Conservation (phyloP, 371 early-diverging fungal genomes). For the Mortierella polycephala region DNA sequence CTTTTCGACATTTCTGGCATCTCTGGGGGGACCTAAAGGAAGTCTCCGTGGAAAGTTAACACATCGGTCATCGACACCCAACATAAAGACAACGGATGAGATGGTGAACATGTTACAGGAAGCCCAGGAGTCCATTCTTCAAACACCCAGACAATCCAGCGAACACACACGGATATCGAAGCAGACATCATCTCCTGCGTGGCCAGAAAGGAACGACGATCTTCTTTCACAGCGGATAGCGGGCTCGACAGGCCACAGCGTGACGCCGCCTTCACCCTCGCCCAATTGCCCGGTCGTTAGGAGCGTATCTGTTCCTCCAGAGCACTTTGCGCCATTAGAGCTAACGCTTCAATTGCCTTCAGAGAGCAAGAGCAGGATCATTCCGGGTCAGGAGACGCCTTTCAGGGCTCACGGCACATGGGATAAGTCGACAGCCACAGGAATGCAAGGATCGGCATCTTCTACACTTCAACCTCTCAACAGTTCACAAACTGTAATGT, state of each 20-base stretch:
- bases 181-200: constrained; percentile 4
- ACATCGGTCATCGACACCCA: constrained; percentile 51
- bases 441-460: neutral
- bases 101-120: constrained; percentile 50
- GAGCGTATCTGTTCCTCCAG: constrained; percentile 2
- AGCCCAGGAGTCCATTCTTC: constrained; percentile 35
- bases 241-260: neutral
- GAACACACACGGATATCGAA: constrained; percentile 2
- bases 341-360: constrained; percentile 21
- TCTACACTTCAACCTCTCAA: neutral
- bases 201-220: constrained; percentile 30
- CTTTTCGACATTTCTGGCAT: constrained; percentile 31
- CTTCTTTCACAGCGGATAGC: constrained; percentile 17
- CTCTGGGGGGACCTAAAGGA: constrained; percentile 17
- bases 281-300: neutral
- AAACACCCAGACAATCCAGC: neutral
- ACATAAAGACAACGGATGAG: constrained; percentile 49
- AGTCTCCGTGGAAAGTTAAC: constrained; percentile 6
- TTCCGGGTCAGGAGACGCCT: neutral
- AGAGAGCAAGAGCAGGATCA: neutral
- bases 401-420: neutral
- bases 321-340: constrained; percentile 16
- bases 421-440: neutral
- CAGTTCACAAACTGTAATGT: neutral
- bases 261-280: neutral